A percentile compares a stretch with the other conserved stretches of the same genome.
phyloP scores from a whole-genome alignment of 495 filamentous ascomycete genomes.

The Neurospora sp. region DNA sequence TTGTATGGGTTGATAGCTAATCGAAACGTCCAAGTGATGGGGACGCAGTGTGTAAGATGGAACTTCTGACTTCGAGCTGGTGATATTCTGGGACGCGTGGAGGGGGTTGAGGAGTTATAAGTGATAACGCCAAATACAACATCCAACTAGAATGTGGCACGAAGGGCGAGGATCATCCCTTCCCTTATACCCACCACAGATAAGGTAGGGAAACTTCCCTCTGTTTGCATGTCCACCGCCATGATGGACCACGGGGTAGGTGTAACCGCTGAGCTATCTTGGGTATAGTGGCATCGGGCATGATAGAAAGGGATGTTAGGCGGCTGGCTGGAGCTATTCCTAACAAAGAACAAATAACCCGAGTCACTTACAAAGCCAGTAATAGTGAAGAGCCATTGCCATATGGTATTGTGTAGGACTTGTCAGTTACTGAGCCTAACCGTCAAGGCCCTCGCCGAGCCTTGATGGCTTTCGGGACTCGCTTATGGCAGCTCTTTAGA shows the following conservation, averaged over 20 bases:
- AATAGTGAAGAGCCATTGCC: not conserved
- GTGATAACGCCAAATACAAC: not conserved
- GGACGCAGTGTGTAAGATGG: not conserved
- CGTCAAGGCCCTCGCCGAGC: not conserved
- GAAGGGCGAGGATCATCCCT: not conserved
- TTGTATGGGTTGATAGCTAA: not conserved
- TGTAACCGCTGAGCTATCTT: not conserved
- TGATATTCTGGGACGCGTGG: not conserved
- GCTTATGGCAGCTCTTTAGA: not conserved
- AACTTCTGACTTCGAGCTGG: not conserved
- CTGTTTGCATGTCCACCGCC: not conserved
- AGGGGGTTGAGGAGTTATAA: not conserved
- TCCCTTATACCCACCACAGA: not conserved
- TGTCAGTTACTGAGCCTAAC: not conserved
- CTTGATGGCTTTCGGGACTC: not conserved
- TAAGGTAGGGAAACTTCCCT: not conserved
- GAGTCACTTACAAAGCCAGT: not conserved
- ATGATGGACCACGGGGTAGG: not conserved
- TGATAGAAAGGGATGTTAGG: not conserved
- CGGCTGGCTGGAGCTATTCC: not conserved
- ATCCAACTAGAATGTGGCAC: not conserved
- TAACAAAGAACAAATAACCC: not conserved
- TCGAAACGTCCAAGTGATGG: not conserved
- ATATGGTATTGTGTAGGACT: not conserved
- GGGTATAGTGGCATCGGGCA: not conserved